Evolutionary conservation across 306 rosid species (phyloP).

Genomic region (Dryas alaskensis): DNA sequence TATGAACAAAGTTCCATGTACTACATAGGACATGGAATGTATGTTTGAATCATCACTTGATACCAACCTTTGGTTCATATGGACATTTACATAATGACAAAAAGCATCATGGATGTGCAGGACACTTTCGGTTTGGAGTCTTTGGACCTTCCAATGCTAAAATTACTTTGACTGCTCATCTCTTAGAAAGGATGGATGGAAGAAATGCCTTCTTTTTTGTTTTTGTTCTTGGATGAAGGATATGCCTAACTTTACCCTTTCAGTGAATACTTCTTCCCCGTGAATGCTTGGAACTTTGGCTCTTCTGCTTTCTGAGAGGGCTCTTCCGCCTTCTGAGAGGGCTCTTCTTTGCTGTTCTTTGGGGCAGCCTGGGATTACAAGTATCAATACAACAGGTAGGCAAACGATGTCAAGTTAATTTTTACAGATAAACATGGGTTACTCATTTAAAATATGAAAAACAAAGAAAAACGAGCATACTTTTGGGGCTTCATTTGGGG

Average conservation of each 20-base stretch:
- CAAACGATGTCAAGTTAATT: background rate
- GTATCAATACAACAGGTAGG: constrained; percentile 13
- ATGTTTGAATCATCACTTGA: background rate
- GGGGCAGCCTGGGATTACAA: constrained; percentile 25
- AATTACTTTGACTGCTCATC: background rate
- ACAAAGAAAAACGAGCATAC: constrained; percentile 17
- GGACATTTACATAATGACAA: constrained; percentile 2
- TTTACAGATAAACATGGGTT: background rate
- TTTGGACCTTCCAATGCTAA: background rate
- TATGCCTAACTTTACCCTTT: constrained; percentile 24
- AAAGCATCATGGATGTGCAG: constrained; percentile 10
- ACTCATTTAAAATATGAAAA: background rate
- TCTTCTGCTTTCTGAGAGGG: constrained; percentile 31
- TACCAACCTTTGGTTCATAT: background rate
- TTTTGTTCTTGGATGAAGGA: background rate
- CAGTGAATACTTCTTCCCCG: constrained; percentile 53
- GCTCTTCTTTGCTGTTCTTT: constrained; percentile 26
- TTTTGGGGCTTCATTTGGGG: constrained; percentile 29
- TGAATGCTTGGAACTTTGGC: constrained; percentile 52
- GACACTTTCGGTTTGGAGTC: background rate
- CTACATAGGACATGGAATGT: background rate
- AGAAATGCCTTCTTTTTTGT: background rate
- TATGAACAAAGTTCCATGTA: background rate
- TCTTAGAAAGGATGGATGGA: background rate
- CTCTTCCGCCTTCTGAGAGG: constrained; percentile 28